phyloP scores from a whole-genome alignment of 441 rosid genomes.

The Erodium moschatum region DNA sequence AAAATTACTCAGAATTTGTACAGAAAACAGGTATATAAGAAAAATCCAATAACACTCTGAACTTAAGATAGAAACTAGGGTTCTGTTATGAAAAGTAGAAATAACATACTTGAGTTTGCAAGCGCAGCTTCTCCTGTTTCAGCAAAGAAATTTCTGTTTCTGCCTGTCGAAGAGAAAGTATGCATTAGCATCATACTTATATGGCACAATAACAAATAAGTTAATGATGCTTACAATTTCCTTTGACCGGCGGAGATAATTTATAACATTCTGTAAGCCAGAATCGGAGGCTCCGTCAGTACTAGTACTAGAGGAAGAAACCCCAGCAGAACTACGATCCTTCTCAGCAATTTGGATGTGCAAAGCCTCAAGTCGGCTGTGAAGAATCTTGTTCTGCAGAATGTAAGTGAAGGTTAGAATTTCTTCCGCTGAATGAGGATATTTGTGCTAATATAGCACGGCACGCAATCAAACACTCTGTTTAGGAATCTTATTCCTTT shows the following conservation, averaged over 20 bases:
- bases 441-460: background rate
- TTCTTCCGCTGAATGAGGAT: background rate
- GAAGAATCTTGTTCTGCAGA: constrained; percentile 79
- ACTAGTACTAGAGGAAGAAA: constrained; percentile 33
- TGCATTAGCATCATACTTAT: background rate
- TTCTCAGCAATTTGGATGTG: constrained; percentile 80
- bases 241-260: constrained; percentile 79
- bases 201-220: background rate
- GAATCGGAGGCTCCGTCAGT: constrained; percentile 43
- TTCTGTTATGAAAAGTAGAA: background rate
- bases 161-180: constrained; percentile 41
- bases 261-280: constrained; percentile 78
- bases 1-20: background rate
- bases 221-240: constrained; percentile 55
- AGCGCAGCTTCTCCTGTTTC: constrained; percentile 78
- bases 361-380: constrained; percentile 78
- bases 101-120: constrained; percentile 75
- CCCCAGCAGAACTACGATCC: constrained; percentile 49
- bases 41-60: background rate
- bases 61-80: background rate
- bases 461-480: background rate
- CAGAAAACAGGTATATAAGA: background rate
- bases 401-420: constrained; percentile 12
- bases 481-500: constrained; percentile 1
- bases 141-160: constrained; percentile 89